Evolutionary conservation across 2,329 filamentous ascomycete genomes (phyloP).

Genomic region (Rosellinia necatrix): DNA sequence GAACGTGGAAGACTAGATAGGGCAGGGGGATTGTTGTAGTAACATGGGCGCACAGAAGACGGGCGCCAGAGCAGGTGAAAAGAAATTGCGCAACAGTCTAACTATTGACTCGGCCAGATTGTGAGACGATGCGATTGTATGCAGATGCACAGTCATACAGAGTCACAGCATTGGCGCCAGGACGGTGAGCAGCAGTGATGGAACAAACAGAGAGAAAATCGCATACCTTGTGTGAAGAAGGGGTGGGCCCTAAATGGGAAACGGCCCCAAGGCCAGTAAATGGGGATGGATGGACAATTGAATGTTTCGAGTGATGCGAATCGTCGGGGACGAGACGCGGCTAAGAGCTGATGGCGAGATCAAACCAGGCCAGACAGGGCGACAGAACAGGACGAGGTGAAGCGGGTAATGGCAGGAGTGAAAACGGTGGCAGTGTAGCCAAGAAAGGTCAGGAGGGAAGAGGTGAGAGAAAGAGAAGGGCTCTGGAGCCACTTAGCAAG

Average conservation of each 20-base stretch:
- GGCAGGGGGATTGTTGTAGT: slow-evolving; percentile 1
- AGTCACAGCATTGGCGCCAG: slow-evolving; percentile 1
- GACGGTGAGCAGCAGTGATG: background rate
- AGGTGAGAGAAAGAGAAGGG: background rate
- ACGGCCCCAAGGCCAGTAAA: slow-evolving; percentile 24
- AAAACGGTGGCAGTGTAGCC: background rate
- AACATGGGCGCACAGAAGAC: slow-evolving; percentile 2
- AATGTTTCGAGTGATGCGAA: slow-evolving; percentile 37
- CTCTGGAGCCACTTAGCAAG: background rate
- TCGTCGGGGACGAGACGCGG: slow-evolving; percentile 26
- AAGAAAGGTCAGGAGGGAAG: background rate
- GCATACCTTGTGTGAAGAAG: slow-evolving; percentile 22
- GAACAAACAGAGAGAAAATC: background rate
- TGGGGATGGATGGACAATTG: slow-evolving; percentile 30
- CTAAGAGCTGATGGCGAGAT: slow-evolving; percentile 24
- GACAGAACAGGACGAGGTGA: background rate
- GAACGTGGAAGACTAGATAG: background rate
- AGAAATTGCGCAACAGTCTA: background rate
- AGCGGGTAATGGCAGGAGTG: background rate
- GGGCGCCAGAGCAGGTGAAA: background rate
- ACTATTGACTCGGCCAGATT: slow-evolving; percentile 5
- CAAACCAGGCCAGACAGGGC: background rate
- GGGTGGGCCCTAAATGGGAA: slow-evolving; percentile 3
- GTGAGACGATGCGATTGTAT: slow-evolving; percentile 13
- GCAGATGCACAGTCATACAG: slow-evolving; percentile 1